phyloP scores from a whole-genome alignment of 306 rosid species.

The Arachis hypogaea region DNA sequence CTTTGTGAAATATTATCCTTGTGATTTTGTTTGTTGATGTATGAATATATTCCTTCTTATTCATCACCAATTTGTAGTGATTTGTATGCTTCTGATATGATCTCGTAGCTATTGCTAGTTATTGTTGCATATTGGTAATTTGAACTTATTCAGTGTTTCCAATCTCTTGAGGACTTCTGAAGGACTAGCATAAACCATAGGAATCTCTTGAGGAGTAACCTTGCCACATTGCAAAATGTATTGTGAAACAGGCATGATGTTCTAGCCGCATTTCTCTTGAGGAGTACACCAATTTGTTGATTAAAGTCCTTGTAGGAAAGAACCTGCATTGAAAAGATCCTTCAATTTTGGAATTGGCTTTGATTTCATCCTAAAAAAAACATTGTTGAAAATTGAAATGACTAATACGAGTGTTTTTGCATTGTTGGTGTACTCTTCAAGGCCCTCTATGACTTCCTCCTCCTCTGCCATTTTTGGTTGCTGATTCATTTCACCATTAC shows the following conservation, averaged over 20 bases:
- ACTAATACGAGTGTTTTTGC: conserved; percentile 12
- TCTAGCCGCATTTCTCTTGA: conserved; percentile 59
- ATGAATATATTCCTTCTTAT: no score
- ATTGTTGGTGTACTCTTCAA: conserved; percentile 49
- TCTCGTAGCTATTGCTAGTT: no score
- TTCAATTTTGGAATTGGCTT: no score
- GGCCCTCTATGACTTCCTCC: conserved; percentile 43
- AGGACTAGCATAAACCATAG: conserved; percentile 51
- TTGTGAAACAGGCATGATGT: conserved; percentile 71
- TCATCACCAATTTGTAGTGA: no score
- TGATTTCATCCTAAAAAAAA: no score
- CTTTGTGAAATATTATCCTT: no score
- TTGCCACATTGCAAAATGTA: conserved; percentile 57
- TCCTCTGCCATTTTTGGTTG: conserved; percentile 37
- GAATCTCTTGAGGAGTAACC: conserved; percentile 43
- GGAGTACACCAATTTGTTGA: no score
- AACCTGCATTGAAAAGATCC: conserved; percentile 40
- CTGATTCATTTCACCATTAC: not conserved
- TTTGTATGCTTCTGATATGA: no score
- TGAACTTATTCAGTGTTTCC: no score
- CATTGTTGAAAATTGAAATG: no score
- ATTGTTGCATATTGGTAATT: no score
- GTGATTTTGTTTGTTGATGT: no score
- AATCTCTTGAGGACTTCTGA: conserved; percentile 45
- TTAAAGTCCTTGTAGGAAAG: conserved; percentile 56